Evolutionary conservation across 192 early-diverging fungal genomes (phyloP).

Genomic region (Backusella westeae): DNA sequence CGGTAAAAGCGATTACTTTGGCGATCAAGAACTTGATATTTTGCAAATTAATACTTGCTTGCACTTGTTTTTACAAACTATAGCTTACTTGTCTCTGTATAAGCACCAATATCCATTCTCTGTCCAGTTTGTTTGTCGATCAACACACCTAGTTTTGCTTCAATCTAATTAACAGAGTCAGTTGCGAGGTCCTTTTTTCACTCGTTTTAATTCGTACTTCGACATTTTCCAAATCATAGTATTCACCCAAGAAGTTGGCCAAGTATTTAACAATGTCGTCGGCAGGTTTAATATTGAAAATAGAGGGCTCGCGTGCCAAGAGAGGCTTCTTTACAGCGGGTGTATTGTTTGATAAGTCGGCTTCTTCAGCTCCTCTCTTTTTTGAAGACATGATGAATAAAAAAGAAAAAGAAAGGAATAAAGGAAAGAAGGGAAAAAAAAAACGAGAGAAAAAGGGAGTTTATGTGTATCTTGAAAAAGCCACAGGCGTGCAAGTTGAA

Average conservation of each 20-base stretch:
- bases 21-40: background rate
- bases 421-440: background rate
- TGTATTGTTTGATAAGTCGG: background rate
- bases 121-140: conserved; percentile 61
- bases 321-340: background rate
- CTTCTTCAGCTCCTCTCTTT: conserved; percentile 3
- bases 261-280: conserved; percentile 64
- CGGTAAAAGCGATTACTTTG: conserved; percentile 30
- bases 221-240: conserved; percentile 50
- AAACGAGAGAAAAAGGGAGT: background rate
- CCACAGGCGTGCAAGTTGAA: background rate
- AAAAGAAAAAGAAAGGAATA: background rate
- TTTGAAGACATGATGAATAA: background rate
- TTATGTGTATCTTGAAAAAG: background rate
- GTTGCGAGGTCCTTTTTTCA: background rate
- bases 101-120: conserved; percentile 63
- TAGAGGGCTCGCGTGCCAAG: conserved; percentile 47
- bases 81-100: conserved; percentile 57
- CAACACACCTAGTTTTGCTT: conserved; percentile 87
- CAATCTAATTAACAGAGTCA: conserved; percentile 57
- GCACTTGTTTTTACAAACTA: background rate
- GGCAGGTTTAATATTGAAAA: conserved; percentile 59
- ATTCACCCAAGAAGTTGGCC: conserved; percentile 60
- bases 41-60: background rate
- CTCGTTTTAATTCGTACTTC: conserved; percentile 40